These are phyloP conservation scores for Chaetomiaceae sp. DNA, from an alignment of 2,329 filamentous ascomycete species.

Conservation along the genomic window DNA sequence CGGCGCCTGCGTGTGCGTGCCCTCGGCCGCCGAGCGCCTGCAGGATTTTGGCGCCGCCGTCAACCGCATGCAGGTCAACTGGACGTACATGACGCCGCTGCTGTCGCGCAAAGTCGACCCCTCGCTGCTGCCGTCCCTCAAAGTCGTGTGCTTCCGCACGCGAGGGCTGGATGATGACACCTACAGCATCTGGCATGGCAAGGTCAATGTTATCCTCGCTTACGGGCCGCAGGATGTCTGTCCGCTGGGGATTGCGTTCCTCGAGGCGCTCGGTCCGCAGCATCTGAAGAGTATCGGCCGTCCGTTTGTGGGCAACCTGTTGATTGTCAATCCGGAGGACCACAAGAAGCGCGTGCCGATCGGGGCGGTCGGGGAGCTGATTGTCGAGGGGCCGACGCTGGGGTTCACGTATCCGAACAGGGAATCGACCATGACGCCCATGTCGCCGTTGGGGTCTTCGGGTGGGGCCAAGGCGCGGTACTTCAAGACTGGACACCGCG, in stretches of 20 bases:
- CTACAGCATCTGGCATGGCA: constrained; percentile 40
- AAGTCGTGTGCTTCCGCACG: constrained; percentile 42
- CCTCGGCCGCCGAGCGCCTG: constrained; percentile 43
- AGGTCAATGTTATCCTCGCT: constrained; percentile 41
- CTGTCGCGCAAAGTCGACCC: constrained; percentile 44
- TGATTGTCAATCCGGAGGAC: constrained; percentile 49
- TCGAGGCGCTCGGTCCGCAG: constrained; percentile 34
- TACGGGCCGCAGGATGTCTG: constrained; percentile 48
- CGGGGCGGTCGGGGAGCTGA: constrained; percentile 51
- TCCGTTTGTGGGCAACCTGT: constrained; percentile 44
- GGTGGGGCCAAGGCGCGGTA: constrained; percentile 31
- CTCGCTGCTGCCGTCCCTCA: constrained; percentile 32
- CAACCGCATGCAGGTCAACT: constrained; percentile 43
- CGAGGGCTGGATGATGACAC: constrained; percentile 45
- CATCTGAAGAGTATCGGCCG: constrained; percentile 39
- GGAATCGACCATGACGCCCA: constrained; percentile 23
- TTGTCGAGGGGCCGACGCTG: constrained; percentile 52
- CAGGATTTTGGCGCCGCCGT: constrained; percentile 46
- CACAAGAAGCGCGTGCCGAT: constrained; percentile 45
- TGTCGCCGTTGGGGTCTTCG: constrained; percentile 22
- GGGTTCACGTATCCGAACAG: constrained; percentile 34
- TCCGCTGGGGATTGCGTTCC: constrained; percentile 45
- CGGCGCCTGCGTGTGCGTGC: constrained; percentile 56
- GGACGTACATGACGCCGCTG: constrained; percentile 52
- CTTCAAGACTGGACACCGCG: constrained; percentile 46